Base-by-base conservation (phyloP, 2,329 filamentous ascomycete species). In the Chaetothyriales sp. region DNA sequence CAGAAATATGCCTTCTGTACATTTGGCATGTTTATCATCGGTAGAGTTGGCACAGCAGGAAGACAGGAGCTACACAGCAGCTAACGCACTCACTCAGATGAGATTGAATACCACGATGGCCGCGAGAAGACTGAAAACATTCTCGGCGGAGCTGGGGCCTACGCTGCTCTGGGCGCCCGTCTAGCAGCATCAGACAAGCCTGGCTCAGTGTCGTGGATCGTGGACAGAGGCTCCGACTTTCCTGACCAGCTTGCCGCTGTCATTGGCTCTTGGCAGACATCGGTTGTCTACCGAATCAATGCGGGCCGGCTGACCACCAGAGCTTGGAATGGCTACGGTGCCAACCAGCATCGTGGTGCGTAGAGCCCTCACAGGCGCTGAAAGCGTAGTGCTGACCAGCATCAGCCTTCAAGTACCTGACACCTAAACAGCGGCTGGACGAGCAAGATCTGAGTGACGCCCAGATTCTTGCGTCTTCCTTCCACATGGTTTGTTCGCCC, bases 211-310 rank as follows among this genome's bases (percentile, higher is more conserved):
- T 88, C 87, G 57, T 97, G 89, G 89, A 83, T 97, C 56, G 80
- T 97, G 44, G 90, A 98, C 67, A 79, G 82, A 62, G 92, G 92
- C 28, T 83, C 80, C 15, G 92, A 97, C 68, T 97, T 97, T 59
- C 89, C 90, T 0, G 57, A 71, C 0, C 69, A 77, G 10, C 73
- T 94, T 49, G 76, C 77, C 47, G 64, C 74, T 1, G 73, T 78
- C 44, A 81, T 98, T 58, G 69, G 76, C 13, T 75, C 78, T 44
- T 95, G 92, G 89, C 69, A 81, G 15, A 95, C 89, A 1, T 78
- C 79, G 5, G 85, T 80, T 18, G 63, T 88, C 15, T 71, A 92
- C 58, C 79, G 89, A 50, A 70, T 79, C 47, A 81, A 85, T 50
- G 72, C 74, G 1, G 67, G 75, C 5, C 80, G 86, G 20, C 73